A percentile compares a stretch with the other conserved stretches of the same genome.
These are phyloP conservation scores for Excoecaria cochinchinensis DNA, from an alignment of 345 rosid genomes.

Conservation along the genomic window DNA sequence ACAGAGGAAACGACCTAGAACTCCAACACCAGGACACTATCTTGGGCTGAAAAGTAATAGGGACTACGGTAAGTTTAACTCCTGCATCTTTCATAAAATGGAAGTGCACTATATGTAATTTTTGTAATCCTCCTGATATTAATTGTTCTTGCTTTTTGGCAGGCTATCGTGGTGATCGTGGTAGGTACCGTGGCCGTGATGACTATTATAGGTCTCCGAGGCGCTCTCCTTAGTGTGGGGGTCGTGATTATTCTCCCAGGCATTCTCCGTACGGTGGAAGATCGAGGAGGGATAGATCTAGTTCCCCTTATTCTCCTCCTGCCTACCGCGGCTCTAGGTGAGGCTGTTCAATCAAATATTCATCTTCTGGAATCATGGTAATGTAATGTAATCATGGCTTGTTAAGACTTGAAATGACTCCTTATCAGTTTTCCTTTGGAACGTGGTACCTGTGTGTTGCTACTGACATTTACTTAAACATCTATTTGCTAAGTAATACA, in stretches of 20 bases:
- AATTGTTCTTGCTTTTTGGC: conserved; percentile 15
- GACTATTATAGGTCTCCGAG: conserved; percentile 80
- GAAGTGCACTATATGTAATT: neutral
- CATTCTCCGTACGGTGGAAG: conserved; percentile 70
- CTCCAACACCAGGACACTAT: conserved; percentile 99
- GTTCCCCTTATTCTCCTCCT: conserved; percentile 53
- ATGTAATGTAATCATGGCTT: neutral
- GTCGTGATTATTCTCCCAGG: conserved; percentile 68
- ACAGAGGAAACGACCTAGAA: conserved; percentile 91
- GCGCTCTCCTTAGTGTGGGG: conserved; percentile 63
- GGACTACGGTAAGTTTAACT: conserved; percentile 54
- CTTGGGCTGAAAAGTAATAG: conserved; percentile 88
- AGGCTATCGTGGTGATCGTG: conserved; percentile 46
- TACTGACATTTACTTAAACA: neutral
- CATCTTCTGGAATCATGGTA: neutral
- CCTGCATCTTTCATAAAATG: neutral
- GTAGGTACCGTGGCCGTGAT: conserved; percentile 60
- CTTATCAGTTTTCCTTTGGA: neutral
- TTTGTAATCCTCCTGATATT: neutral
- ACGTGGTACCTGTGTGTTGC: neutral
- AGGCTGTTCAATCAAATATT: neutral
- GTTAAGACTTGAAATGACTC: neutral
- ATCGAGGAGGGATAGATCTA: conserved; percentile 77
- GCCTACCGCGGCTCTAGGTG: conserved; percentile 39
- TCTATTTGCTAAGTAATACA: neutral